A percentile compares a stretch with the other conserved stretches of the same genome.
phyloP scores from a whole-genome alignment of 495 filamentous ascomycete genomes.

The Acidomyces sp. region DNA sequence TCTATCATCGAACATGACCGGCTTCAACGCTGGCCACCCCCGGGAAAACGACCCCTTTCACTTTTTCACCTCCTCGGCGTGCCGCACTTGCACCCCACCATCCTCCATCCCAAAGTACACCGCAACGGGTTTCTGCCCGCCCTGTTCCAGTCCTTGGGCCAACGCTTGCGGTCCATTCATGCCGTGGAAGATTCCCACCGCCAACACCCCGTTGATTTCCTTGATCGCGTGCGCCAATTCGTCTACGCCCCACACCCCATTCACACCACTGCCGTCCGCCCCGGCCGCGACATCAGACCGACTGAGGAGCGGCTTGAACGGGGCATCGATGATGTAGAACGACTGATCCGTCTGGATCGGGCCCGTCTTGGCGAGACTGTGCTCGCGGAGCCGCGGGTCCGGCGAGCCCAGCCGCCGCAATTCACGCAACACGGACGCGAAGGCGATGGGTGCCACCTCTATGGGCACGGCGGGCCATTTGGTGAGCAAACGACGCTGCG shows the following conservation, averaged over 20 bases:
- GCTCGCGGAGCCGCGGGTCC: constrained; percentile 54
- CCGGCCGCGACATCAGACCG: constrained; percentile 39
- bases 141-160: constrained; percentile 31
- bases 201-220: constrained; percentile 71
- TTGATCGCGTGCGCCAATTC: constrained; percentile 59
- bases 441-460: constrained; percentile 78
- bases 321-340: constrained; percentile 87
- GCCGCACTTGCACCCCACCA: constrained; percentile 34
- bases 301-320: constrained; percentile 57
- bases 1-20: too few species aligned
- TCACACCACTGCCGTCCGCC: constrained; percentile 34
- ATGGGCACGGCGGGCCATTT: constrained; percentile 78
- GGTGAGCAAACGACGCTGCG: constrained; percentile 61
- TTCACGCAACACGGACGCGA: constrained; percentile 51
- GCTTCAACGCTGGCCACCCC: too few species aligned
- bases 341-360: constrained; percentile 86
- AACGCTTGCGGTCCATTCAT: constrained; percentile 55
- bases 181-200: constrained; percentile 83
- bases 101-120: constrained; percentile 91
- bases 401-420: constrained; percentile 57
- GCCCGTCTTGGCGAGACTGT: constrained; percentile 55
- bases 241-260: constrained; percentile 54
- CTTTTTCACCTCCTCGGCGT: constrained; percentile 9
- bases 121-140: constrained; percentile 81
- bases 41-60: too few species aligned